phyloP scores from a whole-genome alignment of 2,329 filamentous ascomycete species.

The Cryphonectria nitschkei region DNA sequence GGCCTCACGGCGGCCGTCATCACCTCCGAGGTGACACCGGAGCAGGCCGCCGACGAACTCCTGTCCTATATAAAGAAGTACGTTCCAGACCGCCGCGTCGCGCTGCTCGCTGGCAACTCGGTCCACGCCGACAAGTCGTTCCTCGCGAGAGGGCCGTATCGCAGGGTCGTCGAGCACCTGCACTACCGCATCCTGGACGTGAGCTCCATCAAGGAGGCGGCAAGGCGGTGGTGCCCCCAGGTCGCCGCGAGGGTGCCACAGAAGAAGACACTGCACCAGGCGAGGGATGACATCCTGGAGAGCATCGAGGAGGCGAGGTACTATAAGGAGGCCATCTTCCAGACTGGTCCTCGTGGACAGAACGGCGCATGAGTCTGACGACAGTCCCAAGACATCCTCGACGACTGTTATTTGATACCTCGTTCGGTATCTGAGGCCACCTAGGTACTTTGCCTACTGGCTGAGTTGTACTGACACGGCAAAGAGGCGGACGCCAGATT shows the following conservation, averaged over 20 bases:
- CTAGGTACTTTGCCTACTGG: neutral
- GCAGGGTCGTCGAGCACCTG: constrained; percentile 72
- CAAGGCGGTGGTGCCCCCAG: constrained; percentile 75
- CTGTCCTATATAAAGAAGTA: constrained; percentile 76
- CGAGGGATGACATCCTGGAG: constrained; percentile 87
- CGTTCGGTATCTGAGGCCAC: neutral
- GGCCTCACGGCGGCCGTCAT: constrained; percentile 80
- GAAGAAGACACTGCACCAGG: constrained; percentile 81
- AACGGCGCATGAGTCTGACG: neutral
- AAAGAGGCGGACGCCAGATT: neutral
- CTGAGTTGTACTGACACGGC: neutral
- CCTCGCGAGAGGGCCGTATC: constrained; percentile 74
- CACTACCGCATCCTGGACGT: constrained; percentile 93
- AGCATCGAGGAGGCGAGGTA: constrained; percentile 91
- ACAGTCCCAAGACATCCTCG: neutral
- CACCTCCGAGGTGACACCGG: constrained; percentile 71
- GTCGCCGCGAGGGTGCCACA: constrained; percentile 65
- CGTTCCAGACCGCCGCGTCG: constrained; percentile 68
- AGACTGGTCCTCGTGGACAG: constrained; percentile 1
- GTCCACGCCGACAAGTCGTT: constrained; percentile 91
- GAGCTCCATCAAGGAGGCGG: constrained; percentile 89
- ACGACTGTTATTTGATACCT: neutral
- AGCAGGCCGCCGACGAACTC: constrained; percentile 72
- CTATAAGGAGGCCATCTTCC: constrained; percentile 61
- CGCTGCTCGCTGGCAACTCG: constrained; percentile 86